phyloP scores from a whole-genome alignment of 805 yeast species.

The Hanseniaspora osmophila region DNA sequence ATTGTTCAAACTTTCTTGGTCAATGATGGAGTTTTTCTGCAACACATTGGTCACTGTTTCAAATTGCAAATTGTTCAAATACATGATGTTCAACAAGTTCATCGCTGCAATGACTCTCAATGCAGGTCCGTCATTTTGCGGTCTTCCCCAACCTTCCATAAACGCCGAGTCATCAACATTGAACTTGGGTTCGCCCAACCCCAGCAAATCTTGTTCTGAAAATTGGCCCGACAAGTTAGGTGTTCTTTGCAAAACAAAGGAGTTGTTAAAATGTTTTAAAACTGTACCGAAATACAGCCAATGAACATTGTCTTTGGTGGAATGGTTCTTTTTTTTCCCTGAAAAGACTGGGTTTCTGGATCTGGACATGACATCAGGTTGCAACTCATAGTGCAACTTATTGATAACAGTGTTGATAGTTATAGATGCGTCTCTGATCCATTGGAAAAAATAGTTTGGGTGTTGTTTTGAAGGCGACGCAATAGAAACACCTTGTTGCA shows the following conservation, averaged over 20 bases:
- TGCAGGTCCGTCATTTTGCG: constrained; percentile 92
- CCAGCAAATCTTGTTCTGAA: constrained; percentile 28
- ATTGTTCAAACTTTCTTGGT: not conserved
- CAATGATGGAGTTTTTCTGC: constrained; percentile 1
- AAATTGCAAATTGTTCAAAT: constrained; percentile 16
- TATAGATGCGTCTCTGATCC: constrained; percentile 85
- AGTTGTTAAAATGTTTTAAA: constrained; percentile 49
- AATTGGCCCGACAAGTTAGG: constrained; percentile 58
- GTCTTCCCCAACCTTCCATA: constrained; percentile 73
- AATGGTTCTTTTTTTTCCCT: no score
- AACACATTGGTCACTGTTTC: constrained; percentile 10
- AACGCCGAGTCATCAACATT: constrained; percentile 51
- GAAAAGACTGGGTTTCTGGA: no score
- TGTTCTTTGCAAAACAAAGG: constrained; percentile 46
- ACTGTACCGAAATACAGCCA: constrained; percentile 22
- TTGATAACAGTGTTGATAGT: constrained; percentile 53
- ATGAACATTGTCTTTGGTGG: constrained; percentile 3
- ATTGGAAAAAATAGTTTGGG: constrained; percentile 80
- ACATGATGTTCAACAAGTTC: constrained; percentile 36
- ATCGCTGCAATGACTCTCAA: constrained; percentile 54
- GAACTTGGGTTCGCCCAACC: constrained; percentile 87
- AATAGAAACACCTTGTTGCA: constrained; percentile 55
- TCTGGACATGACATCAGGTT: constrained; percentile 1
- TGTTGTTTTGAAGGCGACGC: constrained; percentile 63
- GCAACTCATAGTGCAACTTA: constrained; percentile 28